Percentiles rank a stretch among this genome's conserved stretches.
Conservation (phyloP, 1,284 basidiomycete genomes). For the Fomitopsis pinicola region DNA sequence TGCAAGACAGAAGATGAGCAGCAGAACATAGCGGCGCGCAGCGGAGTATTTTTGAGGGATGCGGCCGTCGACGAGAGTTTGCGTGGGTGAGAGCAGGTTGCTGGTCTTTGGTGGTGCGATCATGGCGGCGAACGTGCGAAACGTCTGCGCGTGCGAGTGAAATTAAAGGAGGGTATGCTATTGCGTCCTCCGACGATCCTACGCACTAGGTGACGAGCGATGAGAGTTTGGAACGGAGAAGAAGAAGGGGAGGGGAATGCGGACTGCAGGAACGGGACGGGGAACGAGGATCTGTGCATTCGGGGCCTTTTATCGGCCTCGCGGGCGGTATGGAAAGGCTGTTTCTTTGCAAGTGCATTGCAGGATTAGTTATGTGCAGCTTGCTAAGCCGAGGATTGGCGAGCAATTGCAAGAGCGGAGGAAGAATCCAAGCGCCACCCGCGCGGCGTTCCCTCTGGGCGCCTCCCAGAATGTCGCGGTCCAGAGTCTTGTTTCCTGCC, state of each 20-base stretch:
- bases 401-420: neutral
- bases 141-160: neutral
- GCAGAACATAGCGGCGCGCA: conserved; percentile 27
- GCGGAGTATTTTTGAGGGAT: conserved; percentile 23
- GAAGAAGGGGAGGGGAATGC: neutral
- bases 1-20: conserved; percentile 41
- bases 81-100: conserved; percentile 17
- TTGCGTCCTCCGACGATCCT: neutral
- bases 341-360: neutral
- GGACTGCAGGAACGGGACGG: neutral
- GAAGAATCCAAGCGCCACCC: no score
- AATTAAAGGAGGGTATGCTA: neutral
- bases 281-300: neutral
- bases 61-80: conserved; percentile 24
- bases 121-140: conserved; percentile 9
- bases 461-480: neutral
- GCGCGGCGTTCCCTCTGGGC: neutral
- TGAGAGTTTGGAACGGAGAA: neutral
- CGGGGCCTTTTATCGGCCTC: neutral
- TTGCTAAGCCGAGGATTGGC: neutral
- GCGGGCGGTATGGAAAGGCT: neutral
- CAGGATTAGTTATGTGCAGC: neutral
- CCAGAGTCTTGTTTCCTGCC: neutral
- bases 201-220: neutral
- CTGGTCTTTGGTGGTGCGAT: conserved; percentile 12